Base-by-base conservation (phyloP, 805 yeast species). In the Saccharomycopsis babjevae region DNA sequence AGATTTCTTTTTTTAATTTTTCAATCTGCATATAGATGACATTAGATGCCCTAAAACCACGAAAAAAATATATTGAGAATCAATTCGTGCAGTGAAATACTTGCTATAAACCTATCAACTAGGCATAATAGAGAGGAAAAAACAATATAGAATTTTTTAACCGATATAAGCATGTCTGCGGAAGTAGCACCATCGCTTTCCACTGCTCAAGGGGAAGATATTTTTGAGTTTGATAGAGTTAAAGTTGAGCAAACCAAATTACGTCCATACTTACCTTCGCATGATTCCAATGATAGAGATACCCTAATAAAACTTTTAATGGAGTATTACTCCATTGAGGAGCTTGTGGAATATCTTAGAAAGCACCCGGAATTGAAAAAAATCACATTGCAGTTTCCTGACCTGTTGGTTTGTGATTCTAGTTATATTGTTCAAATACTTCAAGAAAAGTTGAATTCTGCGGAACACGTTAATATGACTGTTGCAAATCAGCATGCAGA, bases 341-440 rank as follows among this genome's bases (percentile, higher is more conserved):
- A 77, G 57, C 68, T 86, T 3, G 76, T 77, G 0, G 66, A 66
- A 0, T 74, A 73, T 57, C 71, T 88, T 54, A 38, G 57, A 18
- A 66, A 68, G 4, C 32, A 46, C 8, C 16, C 52, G 32, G 72
- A 75, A 34, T 85, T 73, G 70, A 72, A 71, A 54, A 76, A 79
- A 30, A 79, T 92, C 1, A 91, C 98, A 0, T 74, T 94, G 38
- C 99, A 94, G 72, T 93, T 94, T 66, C 98, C 98, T 0, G 99
- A 96, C 70, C 62, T 74, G 5, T 73, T 92, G 42, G 81, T 94
- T 1, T 78, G 84, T 50, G 97, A 93, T 70, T 85, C 97, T 0
- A 83, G 93, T 0, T 77, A 84, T 20, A 82, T 93, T 0, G 82
- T 83, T 0, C 83, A 83, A 61, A 72, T 75, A 50, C 65, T 87